These are phyloP conservation scores for Phytophthora multivora DNA, from an alignment of 352 stramenopile species.

Conservation along the genomic window DNA sequence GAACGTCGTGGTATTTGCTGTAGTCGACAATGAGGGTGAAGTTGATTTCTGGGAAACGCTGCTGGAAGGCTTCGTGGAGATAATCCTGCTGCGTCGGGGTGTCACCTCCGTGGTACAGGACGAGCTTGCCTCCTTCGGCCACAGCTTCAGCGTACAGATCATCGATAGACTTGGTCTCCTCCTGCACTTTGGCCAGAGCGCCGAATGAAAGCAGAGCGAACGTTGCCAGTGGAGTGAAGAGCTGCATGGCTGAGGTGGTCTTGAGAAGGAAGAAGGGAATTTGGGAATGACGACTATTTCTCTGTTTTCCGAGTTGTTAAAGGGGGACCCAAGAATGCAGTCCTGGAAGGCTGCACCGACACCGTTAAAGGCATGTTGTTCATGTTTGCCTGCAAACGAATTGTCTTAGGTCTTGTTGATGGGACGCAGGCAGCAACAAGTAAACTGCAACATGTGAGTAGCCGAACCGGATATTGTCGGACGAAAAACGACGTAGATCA, in stretches of 20 bases:
- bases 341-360: no score
- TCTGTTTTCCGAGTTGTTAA: conserved; percentile 1
- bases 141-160: conserved; percentile 48
- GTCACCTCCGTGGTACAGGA: conserved; percentile 49
- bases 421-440: not conserved
- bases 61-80: conserved; percentile 24
- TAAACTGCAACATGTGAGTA: not conserved
- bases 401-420: conserved; percentile 5
- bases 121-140: conserved; percentile 52
- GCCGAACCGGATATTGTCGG: not conserved
- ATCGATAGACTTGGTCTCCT: conserved; percentile 51
- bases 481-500: not conserved
- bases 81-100: conserved; percentile 34
- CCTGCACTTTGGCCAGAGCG: conserved; percentile 5
- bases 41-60: conserved; percentile 55
- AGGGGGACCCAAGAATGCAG: not conserved
- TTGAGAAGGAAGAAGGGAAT: conserved; percentile 16
- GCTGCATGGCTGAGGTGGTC: conserved; percentile 11
- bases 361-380: not conserved
- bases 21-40: conserved; percentile 68
- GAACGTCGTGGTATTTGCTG: conserved; percentile 61
- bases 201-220: conserved; percentile 8
- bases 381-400: conserved; percentile 13
- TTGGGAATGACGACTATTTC: conserved; percentile 15
- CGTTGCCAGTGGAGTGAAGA: conserved; percentile 5